Base-by-base conservation (phyloP, 371 early-diverging fungal genomes). In the Mortierella sp. region DNA sequence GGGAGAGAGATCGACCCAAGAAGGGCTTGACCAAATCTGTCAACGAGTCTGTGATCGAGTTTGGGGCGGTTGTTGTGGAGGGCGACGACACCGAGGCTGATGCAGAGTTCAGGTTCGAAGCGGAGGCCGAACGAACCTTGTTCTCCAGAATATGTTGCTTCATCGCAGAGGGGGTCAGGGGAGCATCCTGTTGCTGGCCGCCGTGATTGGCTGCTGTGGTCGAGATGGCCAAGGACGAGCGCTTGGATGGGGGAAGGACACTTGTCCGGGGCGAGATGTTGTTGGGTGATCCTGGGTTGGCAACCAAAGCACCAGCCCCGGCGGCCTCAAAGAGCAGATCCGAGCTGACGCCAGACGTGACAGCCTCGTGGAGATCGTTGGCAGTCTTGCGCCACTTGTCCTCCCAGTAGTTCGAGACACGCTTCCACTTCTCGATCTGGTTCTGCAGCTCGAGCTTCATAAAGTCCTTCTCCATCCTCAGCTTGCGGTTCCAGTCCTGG, bases 401-500 rank as follows among this genome's bases (percentile, higher is more conserved):
- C 64, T 82, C 82, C 82, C 82, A 82, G 64, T 82, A 82, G n/a
- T 77, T 39, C 8, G 82, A 82, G 29, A 82, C 82, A 7, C 82
- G 71, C 53, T 68, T 69, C 81, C 81, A 81, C 45, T 81, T 81
- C 65, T 81, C 81, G 48, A 77, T 76, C 68, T 81, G 81, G 40
- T 77, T 82, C 75, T 82, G 82, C 31, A 82, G 77, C 66, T 82
- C 82, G 31, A 82, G 72, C 63, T 82, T 82, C 77, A 77, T 82
- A 65, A 77, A 82, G 55, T 82, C 82, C 70, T 82, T 82, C 72
- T 82, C 82, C 82, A 82, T 82, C 53, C 82, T 58, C 48, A 82
- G 72, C 63, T 82, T 82, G 31, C 82, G 74, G 72, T 82, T 82
- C 82, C 82, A 82, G 68, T 82, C 82, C 55, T 82, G 82, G 6